phyloP scores from a whole-genome alignment of 805 yeast genomes.

The Lipomyces starkeyi region DNA sequence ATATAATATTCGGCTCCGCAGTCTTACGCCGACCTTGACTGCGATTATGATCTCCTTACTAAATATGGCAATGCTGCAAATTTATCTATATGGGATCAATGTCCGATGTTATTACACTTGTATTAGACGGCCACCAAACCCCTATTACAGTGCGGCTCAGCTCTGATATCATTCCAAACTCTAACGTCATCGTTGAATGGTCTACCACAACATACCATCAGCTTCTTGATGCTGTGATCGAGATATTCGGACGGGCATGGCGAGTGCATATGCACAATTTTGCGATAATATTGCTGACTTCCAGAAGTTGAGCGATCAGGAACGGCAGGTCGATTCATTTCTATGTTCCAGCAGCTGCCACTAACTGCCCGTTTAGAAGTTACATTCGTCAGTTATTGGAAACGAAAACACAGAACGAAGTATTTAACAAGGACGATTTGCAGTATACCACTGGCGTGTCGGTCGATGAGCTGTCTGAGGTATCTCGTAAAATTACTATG shows the following conservation, averaged over 20 bases:
- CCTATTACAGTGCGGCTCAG: background rate
- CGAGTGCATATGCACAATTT: conserved; percentile 5
- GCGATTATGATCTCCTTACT: too few relatives aligned
- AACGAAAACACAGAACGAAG: background rate
- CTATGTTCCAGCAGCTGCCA: background rate
- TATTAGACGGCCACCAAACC: too few relatives aligned
- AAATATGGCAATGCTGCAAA: too few relatives aligned
- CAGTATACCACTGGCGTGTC: background rate
- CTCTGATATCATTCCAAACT: background rate
- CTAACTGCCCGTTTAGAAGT: background rate
- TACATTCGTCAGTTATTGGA: background rate
- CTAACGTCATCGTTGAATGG: background rate
- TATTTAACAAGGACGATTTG: background rate
- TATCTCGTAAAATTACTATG: background rate
- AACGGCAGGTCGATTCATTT: background rate
- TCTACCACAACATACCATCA: background rate
- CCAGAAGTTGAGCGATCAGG: conserved; percentile 1
- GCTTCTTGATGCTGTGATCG: background rate
- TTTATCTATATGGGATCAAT: too few relatives aligned
- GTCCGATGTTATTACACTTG: too few relatives aligned
- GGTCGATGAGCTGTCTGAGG: conserved; percentile 8
- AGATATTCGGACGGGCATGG: background rate
- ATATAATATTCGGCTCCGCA: too few relatives aligned
- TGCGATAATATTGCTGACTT: background rate
- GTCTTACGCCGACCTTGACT: too few relatives aligned